Evolutionary conservation across 208 protist species (phyloP).

Genomic region (Trypanosoma conorhini): DNA sequence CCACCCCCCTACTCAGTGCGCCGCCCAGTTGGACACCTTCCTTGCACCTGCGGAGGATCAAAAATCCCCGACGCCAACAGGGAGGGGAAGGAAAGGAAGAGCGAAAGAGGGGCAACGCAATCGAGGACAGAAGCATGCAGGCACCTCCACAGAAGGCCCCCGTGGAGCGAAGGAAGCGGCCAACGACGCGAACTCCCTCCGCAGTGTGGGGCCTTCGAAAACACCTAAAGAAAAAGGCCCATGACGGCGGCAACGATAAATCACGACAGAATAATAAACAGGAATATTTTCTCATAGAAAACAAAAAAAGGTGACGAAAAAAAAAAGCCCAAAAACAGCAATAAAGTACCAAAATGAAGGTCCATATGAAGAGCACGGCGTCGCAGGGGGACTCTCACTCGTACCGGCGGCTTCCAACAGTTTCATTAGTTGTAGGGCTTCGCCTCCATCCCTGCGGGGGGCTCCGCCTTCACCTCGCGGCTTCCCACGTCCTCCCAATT

Average conservation of each 20-base stretch:
- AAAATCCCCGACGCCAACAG: not conserved
- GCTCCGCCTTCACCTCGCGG: conserved; percentile 75
- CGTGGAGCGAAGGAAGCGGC: no score
- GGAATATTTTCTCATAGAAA: conserved; percentile 2
- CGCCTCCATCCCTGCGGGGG: conserved; percentile 90
- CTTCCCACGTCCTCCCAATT: conserved; percentile 96
- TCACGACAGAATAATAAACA: conserved; percentile 6
- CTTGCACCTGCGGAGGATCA: not conserved
- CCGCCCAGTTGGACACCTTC: not conserved
- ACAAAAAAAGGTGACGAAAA: conserved; percentile 18
- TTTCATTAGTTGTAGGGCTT: conserved; percentile 37
- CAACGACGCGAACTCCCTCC: no score
- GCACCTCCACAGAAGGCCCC: no score
- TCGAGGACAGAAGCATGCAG: no score
- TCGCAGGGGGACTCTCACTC: not conserved
- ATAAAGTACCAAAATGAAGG: not conserved
- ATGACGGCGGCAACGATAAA: not conserved
- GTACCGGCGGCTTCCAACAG: not conserved
- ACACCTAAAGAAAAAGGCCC: conserved; percentile 8
- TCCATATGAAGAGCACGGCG: not conserved
- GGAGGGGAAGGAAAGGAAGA: not conserved
- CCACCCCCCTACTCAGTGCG: no score
- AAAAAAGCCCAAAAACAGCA: conserved; percentile 3
- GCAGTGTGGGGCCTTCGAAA: not conserved
- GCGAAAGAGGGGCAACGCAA: no score